Percentiles rank a stretch among this genome's conserved stretches.
Conservation (phyloP, 129 eudicot genomes). For the Artemisia annua region DNA sequence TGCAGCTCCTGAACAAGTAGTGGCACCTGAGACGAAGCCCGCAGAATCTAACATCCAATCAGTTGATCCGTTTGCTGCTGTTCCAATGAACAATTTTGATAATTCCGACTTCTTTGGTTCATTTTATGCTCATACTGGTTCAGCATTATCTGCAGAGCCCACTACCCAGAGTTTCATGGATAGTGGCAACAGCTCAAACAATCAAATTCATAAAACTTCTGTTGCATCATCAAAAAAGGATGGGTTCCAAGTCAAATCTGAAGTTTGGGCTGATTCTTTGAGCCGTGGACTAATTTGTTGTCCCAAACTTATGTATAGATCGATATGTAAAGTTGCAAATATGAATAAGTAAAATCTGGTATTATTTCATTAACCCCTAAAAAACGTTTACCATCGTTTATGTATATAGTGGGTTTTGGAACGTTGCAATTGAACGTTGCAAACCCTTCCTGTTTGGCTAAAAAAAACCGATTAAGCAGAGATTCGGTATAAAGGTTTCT, state of each 20-base stretch:
- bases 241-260: slow-evolving; percentile 88
- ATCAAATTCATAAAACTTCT: slow-evolving; percentile 5
- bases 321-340: too few species aligned
- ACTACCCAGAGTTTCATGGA: slow-evolving; percentile 29
- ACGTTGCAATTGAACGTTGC: too few species aligned
- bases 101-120: slow-evolving; percentile 73
- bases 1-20: neutral
- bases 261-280: slow-evolving; percentile 99
- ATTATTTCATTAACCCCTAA: too few species aligned
- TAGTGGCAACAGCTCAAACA: slow-evolving; percentile 28
- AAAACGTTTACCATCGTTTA: too few species aligned
- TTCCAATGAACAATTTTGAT: slow-evolving; percentile 70
- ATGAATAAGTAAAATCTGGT: too few species aligned
- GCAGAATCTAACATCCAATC: too few species aligned
- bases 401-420: too few species aligned
- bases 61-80: slow-evolving; percentile 86
- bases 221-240: slow-evolving; percentile 26
- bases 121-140: slow-evolving; percentile 53
- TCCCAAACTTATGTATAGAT: too few species aligned
- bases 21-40: too few species aligned
- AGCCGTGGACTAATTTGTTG: slow-evolving; percentile 96
- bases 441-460: too few species aligned
- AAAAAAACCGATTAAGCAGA: too few species aligned
- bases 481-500: too few species aligned
- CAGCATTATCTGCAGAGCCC: slow-evolving; percentile 38